Base-by-base conservation (phyloP, 441 rosid genomes). In the Croton laevigatus region DNA sequence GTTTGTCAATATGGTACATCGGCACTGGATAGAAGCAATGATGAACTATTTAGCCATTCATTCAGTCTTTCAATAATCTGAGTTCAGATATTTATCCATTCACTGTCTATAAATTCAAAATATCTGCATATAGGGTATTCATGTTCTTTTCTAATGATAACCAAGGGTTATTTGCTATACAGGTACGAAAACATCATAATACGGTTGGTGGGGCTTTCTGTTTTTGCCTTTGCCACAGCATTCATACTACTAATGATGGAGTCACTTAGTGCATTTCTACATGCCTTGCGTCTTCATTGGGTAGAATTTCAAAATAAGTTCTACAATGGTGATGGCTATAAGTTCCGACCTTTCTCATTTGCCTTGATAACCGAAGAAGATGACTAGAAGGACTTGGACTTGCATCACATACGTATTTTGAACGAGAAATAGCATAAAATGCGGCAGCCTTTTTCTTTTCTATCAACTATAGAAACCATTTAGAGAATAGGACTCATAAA, bases 231-330 rank as follows among this genome's bases (percentile, higher is more conserved):
- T 71, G 99, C 99, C 45, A 96, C 99, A 8, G 91, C 91, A 60
- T 91, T 91, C 86, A 86, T 96, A 80, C 87, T 96, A 51, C 89
- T 96, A 48, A 89, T 93, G 94, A 96, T 96, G 99, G 99, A 96
- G 83, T 86, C 97, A 2, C 93, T 96, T 51, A 96, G 99, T 66
- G 99, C 99, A 38, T 96, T 96, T 82, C 89, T 96, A 23, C 99
- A 96, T 34, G 97, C 99, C 20, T 69, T 96, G 86, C 98, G 99
- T 84, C 99, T 96, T 75, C 99, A 96, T 62, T 96, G 99, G 99
- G 97, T 96, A 44, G 99, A 96, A 62, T 96, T 91, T 77, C 97
- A 91, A 84, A 83, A 77, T 38, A 96, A 96, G 82, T 96, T 96
- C 90, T 96, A 88, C 87, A 66, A 84, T 23, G 99, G 99, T 6